Evolutionary conservation across 257 asterid genomes (phyloP).

Genomic region (Sherardia arvensis): DNA sequence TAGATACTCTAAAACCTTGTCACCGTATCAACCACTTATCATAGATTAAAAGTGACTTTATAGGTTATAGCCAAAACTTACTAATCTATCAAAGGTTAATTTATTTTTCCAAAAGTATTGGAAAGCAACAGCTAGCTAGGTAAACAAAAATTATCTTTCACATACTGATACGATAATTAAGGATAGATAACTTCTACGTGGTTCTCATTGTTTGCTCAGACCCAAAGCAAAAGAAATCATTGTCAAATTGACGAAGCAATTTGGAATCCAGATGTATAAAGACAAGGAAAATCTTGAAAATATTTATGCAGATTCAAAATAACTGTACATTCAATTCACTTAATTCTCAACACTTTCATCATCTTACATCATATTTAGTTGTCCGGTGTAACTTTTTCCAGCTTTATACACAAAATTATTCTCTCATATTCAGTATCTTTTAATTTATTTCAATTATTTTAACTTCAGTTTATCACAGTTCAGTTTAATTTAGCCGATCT

Average conservation of each 20-base stretch:
- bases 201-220: not conserved
- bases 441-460: too few species aligned
- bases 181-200: not conserved
- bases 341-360: too few species aligned
- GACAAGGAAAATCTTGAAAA: not conserved
- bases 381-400: too few species aligned
- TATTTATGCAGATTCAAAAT: not conserved
- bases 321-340: too few species aligned
- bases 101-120: not conserved
- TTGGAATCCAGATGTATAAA: not conserved
- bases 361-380: too few species aligned
- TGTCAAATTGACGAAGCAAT: slow-evolving; percentile 3
- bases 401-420: too few species aligned
- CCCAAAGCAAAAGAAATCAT: not conserved
- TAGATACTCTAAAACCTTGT: too few species aligned
- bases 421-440: too few species aligned
- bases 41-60: too few species aligned
- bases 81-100: not conserved
- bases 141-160: not conserved
- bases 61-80: not conserved
- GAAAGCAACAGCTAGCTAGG: not conserved
- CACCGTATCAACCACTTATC: too few species aligned
- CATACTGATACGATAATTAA: not conserved
- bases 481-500: too few species aligned
- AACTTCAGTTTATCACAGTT: too few species aligned